Evolutionary conservation across 257 asterid species (phyloP), one percentile per base, ranked within the genome.

Genomic region (Sherardia arvensis): DNA sequence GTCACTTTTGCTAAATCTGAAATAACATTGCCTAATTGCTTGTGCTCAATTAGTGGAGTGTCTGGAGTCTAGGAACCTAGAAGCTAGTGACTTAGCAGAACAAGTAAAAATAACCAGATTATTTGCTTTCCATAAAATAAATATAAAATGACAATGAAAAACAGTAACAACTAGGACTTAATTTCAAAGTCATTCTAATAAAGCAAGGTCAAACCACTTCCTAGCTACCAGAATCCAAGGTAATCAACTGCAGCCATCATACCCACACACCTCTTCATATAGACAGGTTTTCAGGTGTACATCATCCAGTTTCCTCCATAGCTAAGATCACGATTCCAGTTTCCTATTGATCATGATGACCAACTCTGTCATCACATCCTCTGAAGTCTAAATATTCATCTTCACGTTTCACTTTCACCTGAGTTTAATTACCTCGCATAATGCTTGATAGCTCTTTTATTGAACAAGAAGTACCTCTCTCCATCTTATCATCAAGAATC

Each of bases 401-500:
- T 30, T 67, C 69, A 27, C n/a, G 63, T 71, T 76, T 74, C 60
- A 55, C 61, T 68, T 77, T 76, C 14, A 21, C 38, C 9, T 33
- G 25, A 38, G 26, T 66, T 57, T 80, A 71, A 48, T 77, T 80
- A 32, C 98, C 87, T 69, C 83, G 85, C 95, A 89, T 85, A 36
- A 77, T 7, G 5, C 38, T 62, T 28, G 91, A 79, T 29, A 75
- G 62, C 57, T 87, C 96, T 69, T 74, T 83, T 72, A 87, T 84
- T 4, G 86, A 57, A 36, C 71, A 61, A 11, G 88, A 87, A 63
- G 81, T 78, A 76, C 96, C 85, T 66, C 84, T 77, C 58, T 81
- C 96, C 99, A 89, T 89, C 84, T 92, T 92, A 43, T 73, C 96
- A 1, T 88, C 95, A 43, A 92, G 85, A 59, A 87, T 82, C 69